phyloP scores from a whole-genome alignment of 805 yeast genomes.

The Starmerella apis region DNA sequence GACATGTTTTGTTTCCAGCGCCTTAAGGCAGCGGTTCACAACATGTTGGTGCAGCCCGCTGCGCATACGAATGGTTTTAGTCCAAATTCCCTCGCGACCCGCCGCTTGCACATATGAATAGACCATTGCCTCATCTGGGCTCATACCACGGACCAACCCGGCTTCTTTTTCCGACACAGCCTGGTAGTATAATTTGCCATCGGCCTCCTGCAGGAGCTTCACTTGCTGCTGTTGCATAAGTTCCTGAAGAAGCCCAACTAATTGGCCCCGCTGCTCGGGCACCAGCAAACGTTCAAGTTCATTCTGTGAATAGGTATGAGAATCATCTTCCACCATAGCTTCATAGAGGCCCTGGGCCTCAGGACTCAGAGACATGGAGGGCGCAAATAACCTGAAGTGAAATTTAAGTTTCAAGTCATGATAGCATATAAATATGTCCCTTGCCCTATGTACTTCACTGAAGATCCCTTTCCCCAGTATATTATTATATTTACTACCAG shows the following conservation, averaged over 20 bases:
- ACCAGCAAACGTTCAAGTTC: constrained; percentile 50
- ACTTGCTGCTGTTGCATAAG: constrained; percentile 48
- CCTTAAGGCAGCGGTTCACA: constrained; percentile 71
- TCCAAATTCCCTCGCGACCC: constrained; percentile 94
- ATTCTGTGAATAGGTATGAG: constrained; percentile 51
- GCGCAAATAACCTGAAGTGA: no score
- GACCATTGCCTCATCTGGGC: constrained; percentile 78
- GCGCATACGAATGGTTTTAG: constrained; percentile 76
- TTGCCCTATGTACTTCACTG: no score
- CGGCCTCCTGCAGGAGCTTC: constrained; percentile 54
- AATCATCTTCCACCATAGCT: constrained; percentile 46
- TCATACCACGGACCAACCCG: constrained; percentile 61
- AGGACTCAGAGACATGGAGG: constrained; percentile 11
- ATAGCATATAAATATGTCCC: not conserved
- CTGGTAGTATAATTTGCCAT: constrained; percentile 54
- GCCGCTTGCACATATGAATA: constrained; percentile 86
- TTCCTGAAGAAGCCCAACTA: constrained; percentile 40
- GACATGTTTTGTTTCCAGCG: constrained; percentile 66
- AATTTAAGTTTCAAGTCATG: not conserved
- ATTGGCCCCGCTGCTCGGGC: constrained; percentile 35
- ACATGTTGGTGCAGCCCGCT: constrained; percentile 86
- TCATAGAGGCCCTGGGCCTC: constrained; percentile 50
- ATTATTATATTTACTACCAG: no score
- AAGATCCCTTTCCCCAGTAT: no score
- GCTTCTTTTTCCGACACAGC: constrained; percentile 70